These are phyloP conservation scores for Penicillium ucsense DNA, from an alignment of 495 filamentous ascomycete genomes.

Conservation along the genomic window DNA sequence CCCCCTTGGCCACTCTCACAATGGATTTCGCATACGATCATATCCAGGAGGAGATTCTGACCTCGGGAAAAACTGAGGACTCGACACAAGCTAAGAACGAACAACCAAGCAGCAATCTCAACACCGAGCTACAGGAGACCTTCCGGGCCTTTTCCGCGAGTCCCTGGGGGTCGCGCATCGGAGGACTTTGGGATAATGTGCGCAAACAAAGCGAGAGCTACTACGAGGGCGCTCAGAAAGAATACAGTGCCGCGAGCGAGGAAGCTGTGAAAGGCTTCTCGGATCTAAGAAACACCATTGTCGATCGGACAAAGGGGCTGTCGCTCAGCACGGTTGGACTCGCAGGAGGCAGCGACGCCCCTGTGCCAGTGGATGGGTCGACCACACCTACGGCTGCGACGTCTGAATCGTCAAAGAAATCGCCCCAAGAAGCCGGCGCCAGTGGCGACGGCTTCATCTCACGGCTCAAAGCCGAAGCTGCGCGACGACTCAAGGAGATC, in stretches of 20 bases:
- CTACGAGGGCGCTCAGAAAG: slow-evolving; percentile 73
- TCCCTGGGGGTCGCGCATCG: slow-evolving; percentile 82
- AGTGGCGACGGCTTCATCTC: slow-evolving; percentile 72
- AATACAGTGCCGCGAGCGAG: slow-evolving; percentile 65
- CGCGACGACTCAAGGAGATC: slow-evolving; percentile 79
- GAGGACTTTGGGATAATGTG: slow-evolving; percentile 80
- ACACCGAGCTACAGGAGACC: slow-evolving; percentile 85
- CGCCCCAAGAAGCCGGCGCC: slow-evolving; percentile 47
- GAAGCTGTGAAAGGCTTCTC: slow-evolving; percentile 79
- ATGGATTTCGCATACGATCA: slow-evolving; percentile 99
- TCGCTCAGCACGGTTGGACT: slow-evolving; percentile 48
- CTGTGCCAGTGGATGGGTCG: slow-evolving; percentile 19
- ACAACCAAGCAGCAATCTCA: slow-evolving; percentile 51
- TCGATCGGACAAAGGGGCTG: slow-evolving; percentile 61
- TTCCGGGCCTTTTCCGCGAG: slow-evolving; percentile 82
- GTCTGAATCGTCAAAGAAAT: slow-evolving; percentile 19
- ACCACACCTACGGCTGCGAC: slow-evolving; percentile 26
- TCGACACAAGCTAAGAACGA: slow-evolving; percentile 16
- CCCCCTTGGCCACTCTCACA: slow-evolving; percentile 3
- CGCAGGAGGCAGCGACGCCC: slow-evolving; percentile 12
- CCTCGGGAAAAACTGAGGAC: slow-evolving; percentile 44
- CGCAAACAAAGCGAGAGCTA: slow-evolving; percentile 85
- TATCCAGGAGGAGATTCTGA: slow-evolving; percentile 75
- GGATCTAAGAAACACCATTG: slow-evolving; percentile 56
- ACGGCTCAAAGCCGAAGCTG: slow-evolving; percentile 72